Evolutionary conservation across 2,329 filamentous ascomycete species (phyloP).

Genomic region (Alternaria brassicae): DNA sequence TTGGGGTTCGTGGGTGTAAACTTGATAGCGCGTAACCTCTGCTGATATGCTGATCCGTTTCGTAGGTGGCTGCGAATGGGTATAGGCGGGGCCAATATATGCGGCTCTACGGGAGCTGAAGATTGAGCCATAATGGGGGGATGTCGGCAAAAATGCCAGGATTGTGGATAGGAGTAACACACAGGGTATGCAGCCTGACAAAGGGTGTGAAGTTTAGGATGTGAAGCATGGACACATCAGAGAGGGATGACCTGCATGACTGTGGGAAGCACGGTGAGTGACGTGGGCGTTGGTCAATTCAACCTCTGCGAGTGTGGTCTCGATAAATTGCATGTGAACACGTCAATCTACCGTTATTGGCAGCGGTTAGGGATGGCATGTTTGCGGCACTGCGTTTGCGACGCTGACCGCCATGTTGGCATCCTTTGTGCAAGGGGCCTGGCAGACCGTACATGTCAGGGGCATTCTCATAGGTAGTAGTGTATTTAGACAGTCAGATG

Average conservation of each 20-base stretch:
- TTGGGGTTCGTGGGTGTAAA: not conserved
- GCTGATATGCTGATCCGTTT: not conserved
- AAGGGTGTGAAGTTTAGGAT: not conserved
- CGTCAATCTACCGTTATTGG: not conserved
- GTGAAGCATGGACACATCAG: constrained; percentile 4
- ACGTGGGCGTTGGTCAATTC: constrained; percentile 7
- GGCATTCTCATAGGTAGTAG: not conserved
- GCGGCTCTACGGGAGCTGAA: constrained; percentile 1
- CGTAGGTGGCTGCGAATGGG: constrained; percentile 12
- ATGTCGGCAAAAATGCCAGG: not conserved
- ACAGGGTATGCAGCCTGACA: not conserved
- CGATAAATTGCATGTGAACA: not conserved
- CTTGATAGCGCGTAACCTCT: not conserved
- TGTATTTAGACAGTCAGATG: constrained; percentile 6
- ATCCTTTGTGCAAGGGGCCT: constrained; percentile 4
- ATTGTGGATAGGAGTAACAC: not conserved
- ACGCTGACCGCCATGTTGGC: constrained; percentile 4
- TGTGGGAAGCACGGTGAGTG: not conserved
- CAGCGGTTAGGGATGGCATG: not conserved
- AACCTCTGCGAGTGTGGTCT: not conserved
- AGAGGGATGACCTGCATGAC: constrained; percentile 4
- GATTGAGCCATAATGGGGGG: constrained; percentile 4
- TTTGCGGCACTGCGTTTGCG: constrained; percentile 1
- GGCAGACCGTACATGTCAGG: not conserved
- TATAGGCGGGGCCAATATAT: constrained; percentile 8